Evolutionary conservation across 768 basidiomycete genomes (phyloP).

Genomic region (Sporobolomyces roseus): DNA sequence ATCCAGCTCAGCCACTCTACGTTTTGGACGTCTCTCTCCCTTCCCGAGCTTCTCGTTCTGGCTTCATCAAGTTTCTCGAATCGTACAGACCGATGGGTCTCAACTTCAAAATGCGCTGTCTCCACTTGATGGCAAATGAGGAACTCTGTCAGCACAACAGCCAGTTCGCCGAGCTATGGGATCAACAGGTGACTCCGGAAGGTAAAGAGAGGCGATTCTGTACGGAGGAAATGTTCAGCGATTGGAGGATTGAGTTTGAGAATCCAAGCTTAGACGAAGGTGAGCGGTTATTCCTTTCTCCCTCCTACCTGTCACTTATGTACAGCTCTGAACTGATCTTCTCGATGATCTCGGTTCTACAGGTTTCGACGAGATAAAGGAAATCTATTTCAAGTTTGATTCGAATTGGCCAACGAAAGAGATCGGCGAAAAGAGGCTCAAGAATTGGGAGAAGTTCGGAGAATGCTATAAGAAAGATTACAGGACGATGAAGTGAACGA

Average conservation of each 20-base stretch:
- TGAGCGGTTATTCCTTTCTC: not conserved
- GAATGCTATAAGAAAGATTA: too few relatives aligned
- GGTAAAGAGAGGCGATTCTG: not conserved
- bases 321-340: too few relatives aligned
- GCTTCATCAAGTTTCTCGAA: constrained; percentile 60
- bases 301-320: not conserved
- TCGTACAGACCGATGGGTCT: too few relatives aligned
- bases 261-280: constrained; percentile 62
- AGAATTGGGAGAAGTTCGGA: constrained; percentile 72
- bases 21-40: constrained; percentile 89
- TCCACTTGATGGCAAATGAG: constrained; percentile 66
- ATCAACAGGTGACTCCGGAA: not conserved
- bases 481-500: too few relatives aligned
- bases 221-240: constrained; percentile 36
- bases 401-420: constrained; percentile 68
- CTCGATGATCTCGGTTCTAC: not conserved
- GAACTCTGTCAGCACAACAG: constrained; percentile 91
- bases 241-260: constrained; percentile 52
- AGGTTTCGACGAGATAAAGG: constrained; percentile 70
- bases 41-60: constrained; percentile 61
- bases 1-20: constrained; percentile 52
- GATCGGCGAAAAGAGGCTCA: constrained; percentile 57
- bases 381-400: constrained; percentile 70
- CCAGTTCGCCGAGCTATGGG: constrained; percentile 51
- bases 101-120: constrained; percentile 56